phyloP scores from a whole-genome alignment of 2,329 filamentous ascomycete genomes.

The Septoria petroselini region DNA sequence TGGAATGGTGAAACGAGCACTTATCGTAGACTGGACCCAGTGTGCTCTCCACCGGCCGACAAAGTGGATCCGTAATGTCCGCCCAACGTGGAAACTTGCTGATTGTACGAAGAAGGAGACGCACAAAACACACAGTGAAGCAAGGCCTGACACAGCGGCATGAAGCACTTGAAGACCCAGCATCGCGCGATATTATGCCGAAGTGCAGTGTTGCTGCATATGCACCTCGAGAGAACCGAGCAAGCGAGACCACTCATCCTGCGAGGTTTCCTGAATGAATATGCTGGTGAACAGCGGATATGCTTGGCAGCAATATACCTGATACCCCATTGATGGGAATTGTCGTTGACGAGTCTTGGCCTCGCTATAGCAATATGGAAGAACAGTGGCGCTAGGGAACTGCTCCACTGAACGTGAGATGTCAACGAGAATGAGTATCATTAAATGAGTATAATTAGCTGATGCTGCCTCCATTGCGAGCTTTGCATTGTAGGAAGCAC shows the following conservation, averaged over 20 bases:
- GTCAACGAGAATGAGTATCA: not conserved
- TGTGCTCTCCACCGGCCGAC: no score
- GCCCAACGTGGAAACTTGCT: no score
- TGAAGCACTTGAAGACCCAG: not conserved
- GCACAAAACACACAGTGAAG: no score
- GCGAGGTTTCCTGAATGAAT: not conserved
- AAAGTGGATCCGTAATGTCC: no score
- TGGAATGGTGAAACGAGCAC: no score
- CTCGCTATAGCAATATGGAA: slow-evolving; percentile 9
- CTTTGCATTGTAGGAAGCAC: not conserved
- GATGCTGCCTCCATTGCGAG: not conserved
- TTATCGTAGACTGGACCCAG: no score
- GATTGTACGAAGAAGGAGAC: no score
- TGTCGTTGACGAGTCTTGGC: slow-evolving; percentile 1
- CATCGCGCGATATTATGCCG: slow-evolving; percentile 5
- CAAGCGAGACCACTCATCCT: slow-evolving; percentile 9
- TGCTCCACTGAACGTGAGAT: no score
- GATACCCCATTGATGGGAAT: slow-evolving; percentile 6
- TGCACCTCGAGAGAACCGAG: not conserved
- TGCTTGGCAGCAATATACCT: slow-evolving; percentile 13
- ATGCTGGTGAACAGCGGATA: not conserved
- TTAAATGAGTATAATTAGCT: not conserved
- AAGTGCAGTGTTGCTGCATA: slow-evolving; percentile 1
- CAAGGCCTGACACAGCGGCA: no score
- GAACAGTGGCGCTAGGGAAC: not conserved